Evolutionary conservation across 192 early-diverging fungal species (phyloP).

Genomic region (Dimargaris verticillata): DNA sequence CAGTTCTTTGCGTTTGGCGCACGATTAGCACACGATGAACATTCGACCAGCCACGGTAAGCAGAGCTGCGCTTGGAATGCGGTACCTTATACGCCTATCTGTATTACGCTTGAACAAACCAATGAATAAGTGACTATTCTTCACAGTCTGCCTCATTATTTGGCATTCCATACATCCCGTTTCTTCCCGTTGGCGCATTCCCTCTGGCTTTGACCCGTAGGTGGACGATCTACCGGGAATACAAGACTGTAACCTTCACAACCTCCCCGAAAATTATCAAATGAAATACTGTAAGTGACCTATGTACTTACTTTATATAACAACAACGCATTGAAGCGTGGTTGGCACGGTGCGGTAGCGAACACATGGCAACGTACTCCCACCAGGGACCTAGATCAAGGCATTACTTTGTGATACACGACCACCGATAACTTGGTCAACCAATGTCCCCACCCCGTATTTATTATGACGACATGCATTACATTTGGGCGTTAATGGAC

Average conservation of each 20-base stretch:
- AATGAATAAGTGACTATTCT: background rate
- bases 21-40: background rate
- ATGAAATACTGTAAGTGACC: slow-evolving; percentile 86
- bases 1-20: too few species aligned
- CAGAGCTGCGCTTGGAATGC: background rate
- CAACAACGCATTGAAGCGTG: too few species aligned
- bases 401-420: too few species aligned
- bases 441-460: too few species aligned
- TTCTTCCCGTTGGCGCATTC: background rate
- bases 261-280: slow-evolving; percentile 98
- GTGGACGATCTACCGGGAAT: slow-evolving; percentile 77
- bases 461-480: too few species aligned
- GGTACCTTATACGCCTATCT: background rate
- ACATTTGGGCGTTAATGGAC: too few species aligned
- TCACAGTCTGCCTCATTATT: background rate
- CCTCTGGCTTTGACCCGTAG: slow-evolving; percentile 16
- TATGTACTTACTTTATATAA: background rate
- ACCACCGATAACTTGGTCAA: too few species aligned
- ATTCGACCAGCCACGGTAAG: slow-evolving; percentile 6
- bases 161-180: background rate
- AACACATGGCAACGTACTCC: too few species aligned
- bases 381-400: too few species aligned
- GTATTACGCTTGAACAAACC: background rate
- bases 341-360: too few species aligned
- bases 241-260: slow-evolving; percentile 93